Conservation (phyloP, 192 early-diverging fungal species). For the Coemansia aciculifera region DNA sequence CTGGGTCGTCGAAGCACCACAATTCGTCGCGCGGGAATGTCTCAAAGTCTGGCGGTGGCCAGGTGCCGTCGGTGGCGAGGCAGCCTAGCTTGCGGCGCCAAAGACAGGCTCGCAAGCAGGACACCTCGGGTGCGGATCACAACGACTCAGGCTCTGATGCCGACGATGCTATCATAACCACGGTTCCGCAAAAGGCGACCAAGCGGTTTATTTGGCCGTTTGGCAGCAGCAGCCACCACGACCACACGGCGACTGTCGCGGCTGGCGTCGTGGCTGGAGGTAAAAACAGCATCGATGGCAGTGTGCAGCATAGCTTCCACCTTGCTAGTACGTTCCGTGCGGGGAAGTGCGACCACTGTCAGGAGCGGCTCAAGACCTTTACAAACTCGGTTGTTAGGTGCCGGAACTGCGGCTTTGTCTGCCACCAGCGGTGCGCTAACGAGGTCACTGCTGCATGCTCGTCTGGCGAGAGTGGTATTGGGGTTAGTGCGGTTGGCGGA, state of each 20-base stretch:
- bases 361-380: conserved; percentile 50
- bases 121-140: conserved; percentile 9
- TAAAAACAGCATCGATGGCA: conserved; percentile 19
- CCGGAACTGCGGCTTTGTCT: conserved; percentile 48
- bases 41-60: not conserved
- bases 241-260: not conserved
- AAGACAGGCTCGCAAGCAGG: conserved; percentile 24
- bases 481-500: not conserved
- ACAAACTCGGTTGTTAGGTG: conserved; percentile 46
- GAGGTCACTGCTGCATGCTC: conserved; percentile 46
- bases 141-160: conserved; percentile 47
- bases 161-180: conserved; percentile 52
- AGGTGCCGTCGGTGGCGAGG: conserved; percentile 13
- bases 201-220: conserved; percentile 57
- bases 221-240: conserved; percentile 24
- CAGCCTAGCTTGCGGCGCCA: conserved; percentile 37
- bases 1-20: not conserved
- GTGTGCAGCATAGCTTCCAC: conserved; percentile 39
- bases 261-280: not conserved
- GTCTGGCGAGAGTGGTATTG: not conserved
- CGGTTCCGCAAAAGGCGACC: conserved; percentile 49
- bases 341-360: conserved; percentile 51
- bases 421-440: conserved; percentile 49
- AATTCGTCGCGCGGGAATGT: not conserved
- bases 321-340: conserved; percentile 41